Conservation (phyloP, 2,329 filamentous ascomycete species). For the Penicillium sp. region DNA sequence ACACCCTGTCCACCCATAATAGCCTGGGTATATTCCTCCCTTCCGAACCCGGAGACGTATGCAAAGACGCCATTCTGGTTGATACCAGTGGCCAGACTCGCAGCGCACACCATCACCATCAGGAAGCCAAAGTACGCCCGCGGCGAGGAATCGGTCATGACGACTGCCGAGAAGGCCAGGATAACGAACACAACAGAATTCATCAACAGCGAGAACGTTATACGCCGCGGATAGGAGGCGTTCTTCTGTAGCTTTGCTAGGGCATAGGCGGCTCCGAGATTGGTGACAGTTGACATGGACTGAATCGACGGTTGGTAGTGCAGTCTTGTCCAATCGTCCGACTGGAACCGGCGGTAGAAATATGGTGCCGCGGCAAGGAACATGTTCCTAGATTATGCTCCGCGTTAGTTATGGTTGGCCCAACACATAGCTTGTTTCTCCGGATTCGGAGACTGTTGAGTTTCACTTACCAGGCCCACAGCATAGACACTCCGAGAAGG, state of each 20-base stretch:
- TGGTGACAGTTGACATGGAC: slow-evolving; percentile 80
- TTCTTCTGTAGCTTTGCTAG: slow-evolving; percentile 76
- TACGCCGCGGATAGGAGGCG: slow-evolving; percentile 85
- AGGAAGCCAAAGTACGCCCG: slow-evolving; percentile 74
- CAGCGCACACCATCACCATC: slow-evolving; percentile 74
- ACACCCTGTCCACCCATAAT: slow-evolving; percentile 95
- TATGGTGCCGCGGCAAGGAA: slow-evolving; percentile 93
- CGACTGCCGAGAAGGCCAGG: slow-evolving; percentile 73
- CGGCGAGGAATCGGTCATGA: slow-evolving; percentile 62
- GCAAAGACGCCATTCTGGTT: slow-evolving; percentile 95
- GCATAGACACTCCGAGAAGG: slow-evolving; percentile 84
- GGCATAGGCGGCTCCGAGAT: slow-evolving; percentile 70
- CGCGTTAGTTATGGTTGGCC: background rate
- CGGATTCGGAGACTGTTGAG: background rate
- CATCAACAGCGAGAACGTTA: slow-evolving; percentile 71
- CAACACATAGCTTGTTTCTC: background rate
- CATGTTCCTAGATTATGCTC: slow-evolving; percentile 70
- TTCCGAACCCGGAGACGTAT: slow-evolving; percentile 80
- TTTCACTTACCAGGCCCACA: slow-evolving; percentile 82
- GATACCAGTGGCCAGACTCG: slow-evolving; percentile 76
- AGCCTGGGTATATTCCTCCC: slow-evolving; percentile 87
- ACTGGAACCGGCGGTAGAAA: slow-evolving; percentile 77
- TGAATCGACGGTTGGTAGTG: slow-evolving; percentile 91
- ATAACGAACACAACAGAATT: slow-evolving; percentile 75
- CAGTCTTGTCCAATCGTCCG: slow-evolving; percentile 66